Base-by-base conservation (phyloP, 2,329 filamentous ascomycete genomes). In the Colletotrichum sp. region DNA sequence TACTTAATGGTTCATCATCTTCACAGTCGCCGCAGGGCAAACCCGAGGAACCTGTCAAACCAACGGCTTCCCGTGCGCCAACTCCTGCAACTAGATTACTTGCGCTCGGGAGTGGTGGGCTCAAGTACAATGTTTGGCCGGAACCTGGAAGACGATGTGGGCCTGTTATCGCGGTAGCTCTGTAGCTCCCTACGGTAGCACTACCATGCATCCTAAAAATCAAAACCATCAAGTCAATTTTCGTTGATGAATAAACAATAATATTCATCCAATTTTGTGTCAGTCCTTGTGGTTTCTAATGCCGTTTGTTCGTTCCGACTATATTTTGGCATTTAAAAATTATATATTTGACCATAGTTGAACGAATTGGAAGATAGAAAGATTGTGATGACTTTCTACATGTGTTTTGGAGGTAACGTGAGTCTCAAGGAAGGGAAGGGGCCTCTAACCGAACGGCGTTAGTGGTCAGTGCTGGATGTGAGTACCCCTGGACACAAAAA, bases 291-390 rank as follows among this genome's bases (percentile, higher is more conserved):
- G 8, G 2, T 44, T 6, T 5, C 3, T 2, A 39, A 18, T 18
- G 36, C 15, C 15, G 8, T 16, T 39, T 39, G 15, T 18, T 18
- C 15, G 5, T 39, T 16, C 36, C 36, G 15, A 8, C 7, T 36
- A 36, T 8, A 39, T 16, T 36, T 8, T 15, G 6, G 6, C 34
- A 36, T 18, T 39, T 0, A 39, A 36, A 8, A 8, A 36, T 5
- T 8, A 4, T 0, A 4, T 39, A 18, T 44, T 5, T 18, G 5
- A 3, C 4, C 36, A 18, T 0, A 3, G 2, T n/a, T n/a, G 9
- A 44, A 10, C 9, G 1, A n/a, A 44, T 6, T 44, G 39, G 5
- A n/a, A n/a, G 18, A n/a, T 12, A 10, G 39, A 44, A 44, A 44
- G n/a, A 7, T 49, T 12, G n/a, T 49, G n/a, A 8, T 12, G 44